These are phyloP conservation scores for Leonotis leonurus DNA, from an alignment of 257 asterid genomes.

Conservation along the genomic window DNA sequence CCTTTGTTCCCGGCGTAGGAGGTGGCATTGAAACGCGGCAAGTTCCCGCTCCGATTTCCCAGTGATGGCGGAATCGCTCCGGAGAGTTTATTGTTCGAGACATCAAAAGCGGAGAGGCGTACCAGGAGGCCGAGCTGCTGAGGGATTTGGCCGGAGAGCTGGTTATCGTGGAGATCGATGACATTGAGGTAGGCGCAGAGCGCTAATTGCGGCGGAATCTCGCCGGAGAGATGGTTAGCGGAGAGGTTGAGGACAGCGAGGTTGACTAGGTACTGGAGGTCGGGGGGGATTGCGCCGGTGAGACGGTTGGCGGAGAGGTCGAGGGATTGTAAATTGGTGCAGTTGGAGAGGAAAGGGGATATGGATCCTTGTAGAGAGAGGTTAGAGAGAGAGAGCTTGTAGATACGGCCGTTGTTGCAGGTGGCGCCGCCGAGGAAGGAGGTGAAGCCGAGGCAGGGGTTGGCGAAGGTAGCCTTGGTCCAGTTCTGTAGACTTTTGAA, in stretches of 20 bases:
- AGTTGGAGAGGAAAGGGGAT: slow-evolving; percentile 81
- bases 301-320: slow-evolving; percentile 80
- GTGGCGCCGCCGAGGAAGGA: slow-evolving; percentile 81
- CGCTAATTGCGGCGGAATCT: slow-evolving; percentile 63
- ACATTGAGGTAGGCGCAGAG: slow-evolving; percentile 81
- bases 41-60: slow-evolving; percentile 66
- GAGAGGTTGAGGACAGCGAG: slow-evolving; percentile 82
- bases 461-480: slow-evolving; percentile 52
- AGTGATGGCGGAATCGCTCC: slow-evolving; percentile 70
- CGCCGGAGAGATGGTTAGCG: slow-evolving; percentile 54
- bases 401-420: slow-evolving; percentile 93
- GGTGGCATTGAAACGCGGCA: slow-evolving; percentile 69
- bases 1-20: slow-evolving; percentile 75
- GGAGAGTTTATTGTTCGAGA: slow-evolving; percentile 57
- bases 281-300: slow-evolving; percentile 72
- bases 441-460: slow-evolving; percentile 70
- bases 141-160: slow-evolving; percentile 60
- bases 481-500: slow-evolving; percentile 59
- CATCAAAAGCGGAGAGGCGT: slow-evolving; percentile 70
- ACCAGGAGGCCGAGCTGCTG: slow-evolving; percentile 71
- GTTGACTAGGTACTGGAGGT: slow-evolving; percentile 63
- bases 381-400: slow-evolving; percentile 65
- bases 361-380: slow-evolving; percentile 65
- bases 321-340: slow-evolving; percentile 83
- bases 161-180: slow-evolving; percentile 80